Percentiles rank a stretch among this genome's conserved stretches.
These are phyloP conservation scores for Volvox reticuliferus DNA, from an alignment of 139 green algal species.

Conservation along the genomic window DNA sequence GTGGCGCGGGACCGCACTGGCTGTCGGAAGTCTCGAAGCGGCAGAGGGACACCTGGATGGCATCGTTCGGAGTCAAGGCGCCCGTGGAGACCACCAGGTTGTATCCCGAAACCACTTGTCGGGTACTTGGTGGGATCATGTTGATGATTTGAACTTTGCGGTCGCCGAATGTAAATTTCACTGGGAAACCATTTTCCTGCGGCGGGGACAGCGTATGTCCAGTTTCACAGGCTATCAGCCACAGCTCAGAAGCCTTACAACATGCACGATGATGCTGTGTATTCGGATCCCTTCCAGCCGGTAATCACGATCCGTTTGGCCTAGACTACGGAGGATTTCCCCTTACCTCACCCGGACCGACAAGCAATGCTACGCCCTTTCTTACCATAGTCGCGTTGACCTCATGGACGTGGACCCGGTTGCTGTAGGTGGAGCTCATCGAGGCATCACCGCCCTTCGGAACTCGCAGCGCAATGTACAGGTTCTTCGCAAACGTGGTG, in stretches of 20 bases:
- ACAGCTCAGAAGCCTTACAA: too few species aligned
- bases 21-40: not conserved
- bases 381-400: too few species aligned
- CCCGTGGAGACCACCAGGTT: constrained; percentile 20
- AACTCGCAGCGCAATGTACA: not conserved
- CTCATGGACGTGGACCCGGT: too few species aligned
- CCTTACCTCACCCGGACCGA: too few species aligned
- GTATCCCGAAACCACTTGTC: not conserved
- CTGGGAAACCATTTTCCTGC: constrained; percentile 14
- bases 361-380: too few species aligned
- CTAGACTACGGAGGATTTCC: too few species aligned
- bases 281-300: too few species aligned
- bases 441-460: not conserved
- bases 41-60: constrained; percentile 17
- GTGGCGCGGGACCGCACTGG: not conserved
- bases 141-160: not conserved
- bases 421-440: not conserved
- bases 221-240: too few species aligned
- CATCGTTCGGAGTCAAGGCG: not conserved
- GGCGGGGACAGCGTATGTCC: not conserved
- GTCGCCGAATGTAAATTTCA: not conserved
- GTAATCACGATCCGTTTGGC: too few species aligned
- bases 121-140: too few species aligned
- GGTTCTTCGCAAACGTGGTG: not conserved
- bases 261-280: too few species aligned